phyloP scores from a whole-genome alignment of 805 yeast species.

The Candida ortonii region DNA sequence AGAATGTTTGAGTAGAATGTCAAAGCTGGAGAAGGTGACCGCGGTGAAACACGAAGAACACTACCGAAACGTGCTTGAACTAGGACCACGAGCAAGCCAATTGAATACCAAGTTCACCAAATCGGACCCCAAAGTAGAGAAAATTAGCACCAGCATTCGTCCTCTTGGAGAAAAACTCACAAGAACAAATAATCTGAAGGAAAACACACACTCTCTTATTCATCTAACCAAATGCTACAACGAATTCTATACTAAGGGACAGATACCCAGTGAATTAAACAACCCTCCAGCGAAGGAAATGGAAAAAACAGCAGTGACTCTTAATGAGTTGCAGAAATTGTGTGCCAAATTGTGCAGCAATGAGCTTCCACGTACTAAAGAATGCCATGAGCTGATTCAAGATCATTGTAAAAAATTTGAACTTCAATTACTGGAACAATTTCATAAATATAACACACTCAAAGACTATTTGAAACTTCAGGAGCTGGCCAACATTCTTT shows the following conservation, averaged over 20 bases:
- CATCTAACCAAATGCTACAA: constrained; percentile 75
- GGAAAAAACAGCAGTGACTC: constrained; percentile 60
- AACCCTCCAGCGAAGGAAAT: constrained; percentile 29
- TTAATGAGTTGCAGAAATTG: constrained; percentile 61
- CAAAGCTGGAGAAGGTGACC: constrained; percentile 54
- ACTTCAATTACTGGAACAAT: constrained; percentile 60
- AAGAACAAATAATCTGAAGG: constrained; percentile 66
- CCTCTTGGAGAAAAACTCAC: constrained; percentile 71
- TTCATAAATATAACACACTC: constrained; percentile 69
- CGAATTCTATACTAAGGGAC: constrained; percentile 61
- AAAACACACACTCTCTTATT: constrained; percentile 67
- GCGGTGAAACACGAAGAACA: constrained; percentile 63
- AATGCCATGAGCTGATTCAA: constrained; percentile 48
- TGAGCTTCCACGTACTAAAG: constrained; percentile 41
- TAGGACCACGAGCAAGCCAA: constrained; percentile 41
- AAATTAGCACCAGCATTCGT: constrained; percentile 56
- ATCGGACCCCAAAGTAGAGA: constrained; percentile 52
- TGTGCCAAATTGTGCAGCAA: constrained; percentile 62
- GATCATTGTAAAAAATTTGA: constrained; percentile 78
- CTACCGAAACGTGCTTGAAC: constrained; percentile 58
- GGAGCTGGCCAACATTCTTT: constrained; percentile 69
- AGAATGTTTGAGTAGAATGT: constrained; percentile 51
- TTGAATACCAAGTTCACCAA: constrained; percentile 46
- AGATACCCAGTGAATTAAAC: constrained; percentile 53
- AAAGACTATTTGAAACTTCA: constrained; percentile 70